These are phyloP conservation scores for Arctium lappa DNA, from an alignment of 129 eudicot genomes.

Conservation along the genomic window DNA sequence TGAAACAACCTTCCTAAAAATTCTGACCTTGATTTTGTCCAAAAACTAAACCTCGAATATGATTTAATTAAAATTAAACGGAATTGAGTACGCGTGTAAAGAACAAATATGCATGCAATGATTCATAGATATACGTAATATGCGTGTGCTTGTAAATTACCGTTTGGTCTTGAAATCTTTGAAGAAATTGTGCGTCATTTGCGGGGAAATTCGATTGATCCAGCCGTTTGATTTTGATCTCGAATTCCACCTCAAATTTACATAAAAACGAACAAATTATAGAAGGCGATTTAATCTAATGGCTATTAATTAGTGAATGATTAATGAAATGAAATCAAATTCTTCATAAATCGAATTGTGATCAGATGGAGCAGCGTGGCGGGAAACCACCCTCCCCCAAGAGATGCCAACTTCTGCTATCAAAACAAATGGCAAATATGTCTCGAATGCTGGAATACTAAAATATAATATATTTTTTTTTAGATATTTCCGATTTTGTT, in stretches of 20 bases:
- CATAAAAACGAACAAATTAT: background rate
- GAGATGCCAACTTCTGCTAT: background rate
- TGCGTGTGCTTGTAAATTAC: conserved; percentile 13
- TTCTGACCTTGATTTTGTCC: conserved; percentile 20
- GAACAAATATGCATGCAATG: conserved; percentile 16
- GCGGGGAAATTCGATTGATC: conserved; percentile 20
- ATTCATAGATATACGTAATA: background rate
- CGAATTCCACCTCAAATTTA: background rate
- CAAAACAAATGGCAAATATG: background rate
- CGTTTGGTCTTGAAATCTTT: conserved; percentile 8
- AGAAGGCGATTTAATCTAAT: background rate
- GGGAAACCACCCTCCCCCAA: background rate
- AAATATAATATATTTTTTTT: too few relatives aligned
- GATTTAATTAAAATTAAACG: conserved; percentile 4
- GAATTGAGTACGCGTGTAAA: conserved; percentile 27
- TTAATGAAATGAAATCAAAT: background rate
- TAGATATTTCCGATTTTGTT: too few relatives aligned
- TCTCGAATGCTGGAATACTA: too few relatives aligned
- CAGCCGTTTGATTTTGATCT: conserved; percentile 14
- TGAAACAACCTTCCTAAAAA: conserved; percentile 34
- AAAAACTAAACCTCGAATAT: conserved; percentile 2
- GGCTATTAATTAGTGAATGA: background rate
- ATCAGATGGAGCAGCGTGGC: background rate
- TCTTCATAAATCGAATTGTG: background rate
- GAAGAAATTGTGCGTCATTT: conserved; percentile 20